Evolutionary conservation across 169 alveolate species (phyloP).

Genomic region (Plasmodium relictum): DNA sequence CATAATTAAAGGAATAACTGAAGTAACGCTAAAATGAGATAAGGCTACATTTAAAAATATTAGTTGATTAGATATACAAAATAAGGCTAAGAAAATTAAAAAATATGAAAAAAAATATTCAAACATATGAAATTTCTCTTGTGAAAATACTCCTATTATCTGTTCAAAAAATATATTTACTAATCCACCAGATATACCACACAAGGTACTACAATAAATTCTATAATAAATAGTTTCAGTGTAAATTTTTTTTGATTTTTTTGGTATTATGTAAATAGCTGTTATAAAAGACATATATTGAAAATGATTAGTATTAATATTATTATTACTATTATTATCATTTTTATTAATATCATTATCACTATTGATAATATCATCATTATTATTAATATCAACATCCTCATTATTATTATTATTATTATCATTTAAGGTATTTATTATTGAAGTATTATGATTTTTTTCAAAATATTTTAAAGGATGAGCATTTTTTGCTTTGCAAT

Average conservation of each 20-base stretch:
- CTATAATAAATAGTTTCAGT: conserved; percentile 26
- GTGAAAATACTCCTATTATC: conserved; percentile 42
- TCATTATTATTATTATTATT: not conserved
- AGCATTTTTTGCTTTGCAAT: not conserved
- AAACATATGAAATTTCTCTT: conserved; percentile 31
- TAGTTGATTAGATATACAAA: conserved; percentile 52
- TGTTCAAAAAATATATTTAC: conserved; percentile 67
- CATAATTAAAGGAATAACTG: conserved; percentile 68
- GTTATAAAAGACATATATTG: conserved; percentile 38
- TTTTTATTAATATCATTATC: not conserved
- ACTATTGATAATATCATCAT: not conserved
- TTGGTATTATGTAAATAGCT: conserved; percentile 6
- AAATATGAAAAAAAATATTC: conserved; percentile 33
- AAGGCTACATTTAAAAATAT: conserved; percentile 42
- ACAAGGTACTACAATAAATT: conserved; percentile 50
- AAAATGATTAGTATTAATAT: not conserved
- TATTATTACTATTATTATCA: not conserved
- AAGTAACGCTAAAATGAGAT: conserved; percentile 52
- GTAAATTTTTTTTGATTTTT: not conserved
- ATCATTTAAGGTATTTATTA: not conserved
- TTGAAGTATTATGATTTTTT: not conserved
- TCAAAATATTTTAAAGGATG: not conserved
- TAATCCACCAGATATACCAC: conserved; percentile 75
- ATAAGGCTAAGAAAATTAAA: conserved; percentile 29
- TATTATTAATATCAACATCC: not conserved